These are phyloP conservation scores for Botryotinia calthae DNA, from an alignment of 2,329 filamentous ascomycete species.

Conservation along the genomic window DNA sequence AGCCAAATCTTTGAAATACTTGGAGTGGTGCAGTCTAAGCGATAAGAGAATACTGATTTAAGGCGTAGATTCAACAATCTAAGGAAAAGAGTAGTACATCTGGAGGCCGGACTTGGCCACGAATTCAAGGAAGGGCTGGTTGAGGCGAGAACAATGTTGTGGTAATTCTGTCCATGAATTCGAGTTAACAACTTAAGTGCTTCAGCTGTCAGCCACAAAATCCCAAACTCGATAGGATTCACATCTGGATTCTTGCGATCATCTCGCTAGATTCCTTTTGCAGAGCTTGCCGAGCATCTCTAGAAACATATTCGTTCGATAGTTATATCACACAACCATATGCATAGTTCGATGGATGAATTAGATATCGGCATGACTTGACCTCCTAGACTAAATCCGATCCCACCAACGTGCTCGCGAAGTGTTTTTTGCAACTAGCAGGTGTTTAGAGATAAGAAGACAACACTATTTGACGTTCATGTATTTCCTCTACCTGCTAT, in stretches of 20 bases:
- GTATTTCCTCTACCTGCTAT: background rate
- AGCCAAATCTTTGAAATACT: background rate
- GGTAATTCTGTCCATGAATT: background rate
- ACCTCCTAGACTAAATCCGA: background rate
- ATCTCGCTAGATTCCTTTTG: background rate
- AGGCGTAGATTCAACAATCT: background rate
- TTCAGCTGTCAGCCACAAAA: background rate
- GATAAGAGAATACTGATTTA: background rate
- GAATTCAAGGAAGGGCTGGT: background rate
- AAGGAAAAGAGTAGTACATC: background rate
- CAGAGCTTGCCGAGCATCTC: background rate
- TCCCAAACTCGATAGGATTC: background rate
- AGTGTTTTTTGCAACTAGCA: background rate
- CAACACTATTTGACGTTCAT: background rate
- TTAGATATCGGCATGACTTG: background rate
- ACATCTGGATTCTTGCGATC: background rate
- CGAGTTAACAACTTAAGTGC: background rate
- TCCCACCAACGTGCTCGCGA: background rate
- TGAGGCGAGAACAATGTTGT: background rate
- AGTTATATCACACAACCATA: background rate
- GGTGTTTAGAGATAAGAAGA: too few relatives aligned
- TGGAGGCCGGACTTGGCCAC: background rate
- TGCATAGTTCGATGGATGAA: background rate
- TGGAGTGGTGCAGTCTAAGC: background rate
- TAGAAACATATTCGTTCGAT: background rate